A percentile compares a stretch with the other conserved stretches of the same genome.
phyloP scores from a whole-genome alignment of 768 basidiomycete species.

The Hygrophorus pudorinus region DNA sequence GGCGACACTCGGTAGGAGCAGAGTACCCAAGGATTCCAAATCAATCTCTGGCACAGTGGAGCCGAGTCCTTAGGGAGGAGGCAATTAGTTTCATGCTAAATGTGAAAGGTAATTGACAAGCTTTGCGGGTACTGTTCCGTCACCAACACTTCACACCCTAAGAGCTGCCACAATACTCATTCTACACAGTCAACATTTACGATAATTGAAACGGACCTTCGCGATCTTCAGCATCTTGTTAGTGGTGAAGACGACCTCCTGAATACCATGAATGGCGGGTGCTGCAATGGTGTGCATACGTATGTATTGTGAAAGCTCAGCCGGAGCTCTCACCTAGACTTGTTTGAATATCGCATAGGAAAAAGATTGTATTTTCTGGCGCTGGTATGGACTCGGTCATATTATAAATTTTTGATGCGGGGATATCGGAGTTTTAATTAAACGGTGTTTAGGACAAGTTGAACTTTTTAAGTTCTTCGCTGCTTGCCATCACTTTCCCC shows the following conservation, averaged over 20 bases:
- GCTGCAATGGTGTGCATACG: conserved; percentile 11
- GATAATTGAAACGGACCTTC: conserved; percentile 31
- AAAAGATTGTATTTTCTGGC: conserved; percentile 44
- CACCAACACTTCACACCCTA: conserved; percentile 61
- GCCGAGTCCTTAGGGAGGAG: conserved; percentile 45
- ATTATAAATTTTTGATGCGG: neutral
- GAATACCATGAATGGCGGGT: conserved; percentile 56
- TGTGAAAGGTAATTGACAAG: neutral
- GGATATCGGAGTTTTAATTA: conserved; percentile 13
- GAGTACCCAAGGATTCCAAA: conserved; percentile 38
- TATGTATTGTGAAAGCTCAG: neutral
- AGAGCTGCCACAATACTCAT: conserved; percentile 28
- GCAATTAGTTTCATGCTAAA: neutral
- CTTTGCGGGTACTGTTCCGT: conserved; percentile 79
- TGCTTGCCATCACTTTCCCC: conserved; percentile 7
- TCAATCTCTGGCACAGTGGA: conserved; percentile 55
- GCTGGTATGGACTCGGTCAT: conserved; percentile 19
- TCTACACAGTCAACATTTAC: neutral
- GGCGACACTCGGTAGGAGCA: conserved; percentile 53
- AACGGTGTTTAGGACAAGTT: neutral
- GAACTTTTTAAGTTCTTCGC: conserved; percentile 3
- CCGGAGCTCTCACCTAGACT: conserved; percentile 48
- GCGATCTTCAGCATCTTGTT: conserved; percentile 73
- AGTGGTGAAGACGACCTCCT: conserved; percentile 55
- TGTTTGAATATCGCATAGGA: conserved; percentile 79